Base-by-base conservation (phyloP, 2,329 filamentous ascomycete species). In the Cordyceps fumosorosea region DNA sequence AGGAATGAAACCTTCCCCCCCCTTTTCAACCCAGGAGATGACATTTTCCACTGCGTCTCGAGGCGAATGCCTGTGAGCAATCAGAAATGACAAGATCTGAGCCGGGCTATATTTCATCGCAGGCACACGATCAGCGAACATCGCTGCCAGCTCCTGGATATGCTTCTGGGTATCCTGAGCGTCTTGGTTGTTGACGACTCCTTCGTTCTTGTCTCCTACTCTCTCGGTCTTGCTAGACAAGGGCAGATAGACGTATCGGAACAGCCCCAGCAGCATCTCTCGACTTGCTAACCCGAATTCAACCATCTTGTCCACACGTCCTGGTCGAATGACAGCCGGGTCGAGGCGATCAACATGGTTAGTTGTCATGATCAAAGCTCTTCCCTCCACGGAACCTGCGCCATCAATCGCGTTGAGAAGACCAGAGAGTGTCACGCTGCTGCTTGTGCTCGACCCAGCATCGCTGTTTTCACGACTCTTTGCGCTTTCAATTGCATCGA, bases 261-360 rank as follows among this genome's bases (percentile, higher is more conserved):
- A 55, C 58, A 61, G 51, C 29, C 26, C 58, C 26, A 54, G 40
- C 24, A 61, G 40, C 50, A 55, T 61, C 37, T 61, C 40, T 42
- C 58, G 58, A 61, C 37, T 55, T 61, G 51, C 58, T 34, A 61
- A n/a, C 42, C 58, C 50, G 29, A 61, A 55, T 50, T 61, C 51
- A 48, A 61, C 44, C 48, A 54, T 55, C 16, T 61, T 79, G 67
- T 91, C 88, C 1, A 91, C 83, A 2, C 88, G 79, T 0, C 88
- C 88, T 0, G 87, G 87, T 0, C 88, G 79, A 11, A 89, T 78
- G 0, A 91, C 76, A 0, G 87, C 87, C 1, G 78, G 74, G 67
- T 90, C 87, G 0, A 90, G 80, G 57, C 83, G 80, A 56, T 89
- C 85, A 0, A 82, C 81, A 56, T 82, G 80, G 67, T 90, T 91